These are phyloP conservation scores for Durotheca rogersii DNA, from an alignment of 495 filamentous ascomycete species.

Conservation along the genomic window DNA sequence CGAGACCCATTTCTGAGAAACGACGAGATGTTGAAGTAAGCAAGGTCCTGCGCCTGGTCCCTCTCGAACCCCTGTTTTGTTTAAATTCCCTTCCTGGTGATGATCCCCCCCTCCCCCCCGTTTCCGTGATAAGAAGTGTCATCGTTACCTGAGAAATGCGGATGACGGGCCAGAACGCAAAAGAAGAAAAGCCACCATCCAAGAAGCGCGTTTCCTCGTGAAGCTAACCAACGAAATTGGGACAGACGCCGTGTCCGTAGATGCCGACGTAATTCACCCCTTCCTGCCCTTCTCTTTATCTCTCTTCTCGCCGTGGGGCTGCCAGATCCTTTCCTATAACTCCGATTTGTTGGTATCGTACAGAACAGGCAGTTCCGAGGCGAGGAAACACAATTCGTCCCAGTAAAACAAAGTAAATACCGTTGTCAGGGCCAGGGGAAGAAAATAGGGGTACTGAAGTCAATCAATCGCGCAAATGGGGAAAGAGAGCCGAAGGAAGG, in stretches of 20 bases:
- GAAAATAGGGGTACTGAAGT: constrained; percentile 22
- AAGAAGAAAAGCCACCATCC: too few relatives aligned
- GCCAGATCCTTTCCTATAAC: constrained; percentile 37
- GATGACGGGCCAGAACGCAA: constrained; percentile 18
- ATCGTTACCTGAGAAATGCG: constrained; percentile 23
- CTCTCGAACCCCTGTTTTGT: constrained; percentile 23
- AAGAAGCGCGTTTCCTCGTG: constrained; percentile 13
- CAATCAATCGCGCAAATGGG: constrained; percentile 24
- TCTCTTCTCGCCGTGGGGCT: constrained; percentile 33
- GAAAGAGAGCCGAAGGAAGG: constrained; percentile 26
- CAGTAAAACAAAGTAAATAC: too few relatives aligned
- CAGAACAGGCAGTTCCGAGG: constrained; percentile 32
- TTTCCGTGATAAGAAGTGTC: constrained; percentile 23
- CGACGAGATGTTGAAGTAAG: constrained; percentile 16
- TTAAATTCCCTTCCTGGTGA: constrained; percentile 24
- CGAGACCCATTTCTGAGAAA: constrained; percentile 10
- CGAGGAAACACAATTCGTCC: constrained; percentile 20
- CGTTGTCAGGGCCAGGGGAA: too few relatives aligned
- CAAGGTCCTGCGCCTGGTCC: constrained; percentile 28
- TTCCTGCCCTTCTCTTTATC: constrained; percentile 6
- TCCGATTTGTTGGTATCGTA: constrained; percentile 37
- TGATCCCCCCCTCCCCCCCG: constrained; percentile 22
- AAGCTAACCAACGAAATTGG: constrained; percentile 22
- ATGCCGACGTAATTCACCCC: constrained; percentile 31
- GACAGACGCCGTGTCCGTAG: constrained; percentile 23